phyloP scores from a whole-genome alignment of 2,329 filamentous ascomycete species.

The Ophiostoma tasmaniense region DNA sequence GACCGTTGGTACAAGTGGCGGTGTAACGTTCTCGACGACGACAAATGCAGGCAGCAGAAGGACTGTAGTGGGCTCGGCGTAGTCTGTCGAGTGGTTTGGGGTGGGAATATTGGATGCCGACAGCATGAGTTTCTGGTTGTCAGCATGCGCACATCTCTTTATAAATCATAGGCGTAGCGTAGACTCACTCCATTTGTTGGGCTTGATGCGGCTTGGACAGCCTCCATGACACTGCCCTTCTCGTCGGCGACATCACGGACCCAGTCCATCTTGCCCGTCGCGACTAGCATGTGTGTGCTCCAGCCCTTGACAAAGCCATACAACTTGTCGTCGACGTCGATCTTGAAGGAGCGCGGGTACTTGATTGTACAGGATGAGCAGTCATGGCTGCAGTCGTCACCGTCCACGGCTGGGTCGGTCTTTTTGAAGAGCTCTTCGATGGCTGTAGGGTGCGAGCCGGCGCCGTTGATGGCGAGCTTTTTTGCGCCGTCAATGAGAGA shows the following conservation, averaged over 20 bases:
- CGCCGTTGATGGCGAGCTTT: slow-evolving; percentile 27
- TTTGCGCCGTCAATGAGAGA: slow-evolving; percentile 33
- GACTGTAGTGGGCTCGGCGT: slow-evolving; percentile 64
- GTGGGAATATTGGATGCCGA: slow-evolving; percentile 87
- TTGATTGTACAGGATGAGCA: slow-evolving; percentile 72
- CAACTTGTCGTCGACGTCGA: slow-evolving; percentile 69
- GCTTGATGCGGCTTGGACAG: slow-evolving; percentile 49
- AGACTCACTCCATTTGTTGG: slow-evolving; percentile 52
- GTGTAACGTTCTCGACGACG: slow-evolving; percentile 74
- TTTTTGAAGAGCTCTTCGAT: slow-evolving; percentile 57
- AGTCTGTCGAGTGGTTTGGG: slow-evolving; percentile 55
- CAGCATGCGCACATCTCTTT: neutral
- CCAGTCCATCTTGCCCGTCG: slow-evolving; percentile 91
- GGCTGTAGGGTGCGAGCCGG: slow-evolving; percentile 16
- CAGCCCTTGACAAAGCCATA: slow-evolving; percentile 83
- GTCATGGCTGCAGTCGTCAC: slow-evolving; percentile 81
- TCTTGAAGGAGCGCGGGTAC: slow-evolving; percentile 63
- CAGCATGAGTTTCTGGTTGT: slow-evolving; percentile 66
- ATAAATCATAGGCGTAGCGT: neutral
- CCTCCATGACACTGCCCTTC: slow-evolving; percentile 75
- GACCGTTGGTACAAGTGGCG: slow-evolving; percentile 61
- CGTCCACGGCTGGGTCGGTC: slow-evolving; percentile 68
- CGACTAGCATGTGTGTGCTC: slow-evolving; percentile 83
- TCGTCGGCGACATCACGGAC: slow-evolving; percentile 82
- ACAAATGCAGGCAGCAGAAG: slow-evolving; percentile 80